phyloP scores from a whole-genome alignment of 1,284 basidiomycete genomes.

The Ustilago nuda region DNA sequence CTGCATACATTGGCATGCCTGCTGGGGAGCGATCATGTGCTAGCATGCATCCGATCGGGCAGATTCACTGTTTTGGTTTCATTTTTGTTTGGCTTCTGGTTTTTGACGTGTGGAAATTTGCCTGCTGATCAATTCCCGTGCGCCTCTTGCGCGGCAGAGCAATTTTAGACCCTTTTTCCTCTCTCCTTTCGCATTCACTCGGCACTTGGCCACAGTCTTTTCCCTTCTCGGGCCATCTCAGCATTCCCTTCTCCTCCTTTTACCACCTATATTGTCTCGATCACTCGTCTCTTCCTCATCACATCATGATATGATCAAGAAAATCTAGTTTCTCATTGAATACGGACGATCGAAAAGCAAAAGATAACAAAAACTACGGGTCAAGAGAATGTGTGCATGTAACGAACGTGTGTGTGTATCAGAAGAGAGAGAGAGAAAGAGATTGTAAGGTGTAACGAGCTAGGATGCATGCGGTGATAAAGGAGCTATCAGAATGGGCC shows the following conservation, averaged over 20 bases:
- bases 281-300: not conserved
- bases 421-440: not conserved
- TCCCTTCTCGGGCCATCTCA: not conserved
- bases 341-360: conserved; percentile 1
- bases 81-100: conserved; percentile 3
- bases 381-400: conserved; percentile 7
- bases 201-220: not conserved
- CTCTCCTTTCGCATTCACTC: not conserved
- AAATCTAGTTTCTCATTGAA: not conserved
- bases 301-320: not conserved
- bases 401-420: not conserved
- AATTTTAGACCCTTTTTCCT: not conserved
- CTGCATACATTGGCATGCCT: not conserved
- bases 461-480: conserved; percentile 9
- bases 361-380: not conserved
- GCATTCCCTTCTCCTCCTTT: not conserved
- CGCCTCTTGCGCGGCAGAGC: not conserved
- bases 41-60: not conserved
- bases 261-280: not conserved
- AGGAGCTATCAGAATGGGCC: not conserved
- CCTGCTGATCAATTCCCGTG: not conserved
- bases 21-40: not conserved
- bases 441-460: not conserved
- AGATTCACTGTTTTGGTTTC: not conserved
- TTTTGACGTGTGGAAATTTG: conserved; percentile 1